Evolutionary conservation across 1,284 basidiomycete genomes (phyloP).

Genomic region (Microbotryum intermedium): DNA sequence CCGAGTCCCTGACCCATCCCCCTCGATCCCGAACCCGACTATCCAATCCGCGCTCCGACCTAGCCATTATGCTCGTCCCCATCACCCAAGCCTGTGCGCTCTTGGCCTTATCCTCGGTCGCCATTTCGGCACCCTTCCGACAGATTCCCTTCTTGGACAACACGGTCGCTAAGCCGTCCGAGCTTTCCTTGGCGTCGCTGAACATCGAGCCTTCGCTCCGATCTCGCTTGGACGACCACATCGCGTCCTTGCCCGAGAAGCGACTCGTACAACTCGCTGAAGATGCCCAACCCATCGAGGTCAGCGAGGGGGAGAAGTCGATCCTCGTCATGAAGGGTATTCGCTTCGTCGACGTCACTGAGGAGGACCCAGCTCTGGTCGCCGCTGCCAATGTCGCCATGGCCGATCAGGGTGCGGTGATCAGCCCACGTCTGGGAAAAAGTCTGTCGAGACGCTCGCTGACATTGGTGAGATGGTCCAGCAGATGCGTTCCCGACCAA

Average conservation of each 20-base stretch:
- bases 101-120: too few relatives aligned
- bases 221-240: constrained; percentile 17
- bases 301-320: constrained; percentile 35
- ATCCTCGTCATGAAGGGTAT: constrained; percentile 28
- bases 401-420: background rate
- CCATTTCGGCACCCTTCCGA: too few relatives aligned
- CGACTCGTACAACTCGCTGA: constrained; percentile 23
- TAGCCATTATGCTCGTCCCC: too few relatives aligned
- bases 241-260: constrained; percentile 27
- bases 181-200: too few relatives aligned
- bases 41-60: too few relatives aligned
- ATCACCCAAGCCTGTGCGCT: too few relatives aligned
- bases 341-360: constrained; percentile 35
- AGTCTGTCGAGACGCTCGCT: background rate
- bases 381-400: background rate
- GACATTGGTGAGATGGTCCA: constrained; percentile 3
- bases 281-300: constrained; percentile 13
- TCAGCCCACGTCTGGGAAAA: too few relatives aligned
- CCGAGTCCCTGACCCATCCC: too few relatives aligned
- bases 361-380: constrained; percentile 1
- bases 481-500: constrained; percentile 18
- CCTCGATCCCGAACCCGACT: too few relatives aligned
- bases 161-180: too few relatives aligned
- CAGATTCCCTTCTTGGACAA: too few relatives aligned
- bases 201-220: too few relatives aligned